Evolutionary conservation across 2,329 filamentous ascomycete genomes (phyloP), one percentile per base, ranked within the genome.

Genomic region (Ophiostoma angusticollis): DNA sequence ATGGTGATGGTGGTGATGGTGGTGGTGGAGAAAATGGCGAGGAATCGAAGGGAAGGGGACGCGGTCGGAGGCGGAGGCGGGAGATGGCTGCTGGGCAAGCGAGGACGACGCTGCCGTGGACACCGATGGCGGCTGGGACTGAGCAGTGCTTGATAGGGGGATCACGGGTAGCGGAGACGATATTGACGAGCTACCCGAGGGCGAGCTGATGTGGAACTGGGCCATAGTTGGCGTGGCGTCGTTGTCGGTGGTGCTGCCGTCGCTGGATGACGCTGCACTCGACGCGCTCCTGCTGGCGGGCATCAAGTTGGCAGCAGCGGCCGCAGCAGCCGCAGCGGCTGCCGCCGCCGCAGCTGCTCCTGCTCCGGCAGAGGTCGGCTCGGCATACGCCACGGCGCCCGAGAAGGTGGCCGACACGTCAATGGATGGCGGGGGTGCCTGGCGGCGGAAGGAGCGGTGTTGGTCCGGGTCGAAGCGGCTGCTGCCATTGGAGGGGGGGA

Each of bases 361-460:
- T 6, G 34, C 17, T 1, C n/a, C n/a, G n/a, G 34, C 19, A 14
- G n/a, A 28, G 7, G 31, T 13, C 8, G 16, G 25, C 9, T 33
- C 31, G 6, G n/a, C 34, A 22, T 64, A 52, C 54, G 68, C 11
- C 50, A 21, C 16, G 22, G 32, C 27, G 49, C 58, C 59, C 57
- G 61, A 56, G 57, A 72, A 54, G 57, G 65, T 56, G 61, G 72
- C 60, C 14, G 83, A 77, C 16, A 89, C 83, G 52, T 87, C 82
- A 54, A 93, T 87, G 24, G 78, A 81, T 5, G 86, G 83, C 35
- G 87, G 86, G 48, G 85, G 84, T 22, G 81, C 78, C 55, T 91
- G 83, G 52, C 89, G 73, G 47, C 86, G 75, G 49, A 74, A 76
- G 0, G 44, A 33, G 12, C 48, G 41, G 23, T 43, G 38, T 18